A percentile compares a stretch with the other conserved stretches of the same genome.
phyloP scores from a whole-genome alignment of 2,329 filamentous ascomycete genomes.

The Hymenoscyphus fructigenus region DNA sequence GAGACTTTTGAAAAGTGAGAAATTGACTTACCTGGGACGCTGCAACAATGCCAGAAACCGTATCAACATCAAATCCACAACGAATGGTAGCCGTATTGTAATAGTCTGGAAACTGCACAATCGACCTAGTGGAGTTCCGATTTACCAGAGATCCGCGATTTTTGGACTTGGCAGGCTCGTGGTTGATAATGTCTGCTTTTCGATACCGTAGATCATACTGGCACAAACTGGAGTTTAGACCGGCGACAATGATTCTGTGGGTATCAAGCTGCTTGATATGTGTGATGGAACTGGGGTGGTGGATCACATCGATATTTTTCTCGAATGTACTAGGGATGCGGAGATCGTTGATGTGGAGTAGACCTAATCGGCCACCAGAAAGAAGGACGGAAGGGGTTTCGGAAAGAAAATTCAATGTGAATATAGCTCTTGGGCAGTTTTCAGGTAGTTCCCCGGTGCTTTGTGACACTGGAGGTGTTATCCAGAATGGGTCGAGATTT shows the following conservation, averaged over 20 bases:
- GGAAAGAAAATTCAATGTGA: constrained; percentile 49
- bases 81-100: constrained; percentile 48
- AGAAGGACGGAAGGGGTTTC: constrained; percentile 47
- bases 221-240: constrained; percentile 49
- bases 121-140: constrained; percentile 34
- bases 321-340: constrained; percentile 30
- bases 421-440: constrained; percentile 41
- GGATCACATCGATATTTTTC: constrained; percentile 25
- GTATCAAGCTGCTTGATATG: constrained; percentile 50
- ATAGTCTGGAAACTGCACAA: constrained; percentile 51
- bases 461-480: constrained; percentile 14
- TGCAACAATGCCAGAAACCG: constrained; percentile 50
- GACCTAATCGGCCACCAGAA: constrained; percentile 51
- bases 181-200: constrained; percentile 14
- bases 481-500: constrained; percentile 19
- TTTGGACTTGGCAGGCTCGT: not conserved
- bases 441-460: constrained; percentile 19
- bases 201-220: constrained; percentile 57
- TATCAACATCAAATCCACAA: constrained; percentile 53
- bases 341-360: constrained; percentile 40
- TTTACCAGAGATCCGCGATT: constrained; percentile 1
- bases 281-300: constrained; percentile 43
- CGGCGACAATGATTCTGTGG: constrained; percentile 53
- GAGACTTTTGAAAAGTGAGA: too few species aligned
- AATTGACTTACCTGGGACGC: constrained; percentile 39